Evolutionary conservation across 2,329 filamentous ascomycete species (phyloP).

Genomic region (Botrytis fragariae): DNA sequence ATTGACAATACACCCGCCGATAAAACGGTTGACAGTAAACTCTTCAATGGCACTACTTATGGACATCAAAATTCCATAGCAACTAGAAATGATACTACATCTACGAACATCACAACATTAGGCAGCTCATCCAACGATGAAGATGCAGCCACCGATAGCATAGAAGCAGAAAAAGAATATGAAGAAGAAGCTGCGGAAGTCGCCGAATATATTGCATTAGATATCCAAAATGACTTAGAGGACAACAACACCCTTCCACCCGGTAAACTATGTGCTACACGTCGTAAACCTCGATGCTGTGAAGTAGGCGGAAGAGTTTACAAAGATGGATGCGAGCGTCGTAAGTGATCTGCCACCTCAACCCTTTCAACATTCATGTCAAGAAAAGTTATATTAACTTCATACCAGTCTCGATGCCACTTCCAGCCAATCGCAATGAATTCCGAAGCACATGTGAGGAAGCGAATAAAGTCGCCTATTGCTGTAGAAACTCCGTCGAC

Average conservation of each 20-base stretch:
- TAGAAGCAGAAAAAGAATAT: neutral
- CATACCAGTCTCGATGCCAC: neutral
- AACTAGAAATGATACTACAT: neutral
- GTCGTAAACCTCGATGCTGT: slow-evolving; percentile 6
- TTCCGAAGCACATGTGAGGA: neutral
- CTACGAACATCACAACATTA: neutral
- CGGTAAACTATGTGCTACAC: neutral
- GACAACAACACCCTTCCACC: neutral
- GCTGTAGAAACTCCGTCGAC: neutral
- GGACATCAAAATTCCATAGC: neutral
- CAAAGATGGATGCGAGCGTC: slow-evolving; percentile 1
- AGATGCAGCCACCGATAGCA: neutral
- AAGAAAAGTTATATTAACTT: neutral
- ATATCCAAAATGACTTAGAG: neutral
- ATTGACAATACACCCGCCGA: neutral
- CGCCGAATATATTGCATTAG: neutral
- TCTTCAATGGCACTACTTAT: neutral
- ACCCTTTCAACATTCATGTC: neutral
- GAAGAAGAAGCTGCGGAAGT: neutral
- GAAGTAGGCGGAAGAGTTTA: neutral
- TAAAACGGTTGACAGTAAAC: neutral
- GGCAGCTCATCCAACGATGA: neutral
- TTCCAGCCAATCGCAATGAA: neutral
- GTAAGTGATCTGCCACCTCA: neutral
- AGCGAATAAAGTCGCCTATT: neutral